These are phyloP conservation scores for Elsinoe arachidis DNA, from an alignment of 2,329 filamentous ascomycete species.

Conservation along the genomic window DNA sequence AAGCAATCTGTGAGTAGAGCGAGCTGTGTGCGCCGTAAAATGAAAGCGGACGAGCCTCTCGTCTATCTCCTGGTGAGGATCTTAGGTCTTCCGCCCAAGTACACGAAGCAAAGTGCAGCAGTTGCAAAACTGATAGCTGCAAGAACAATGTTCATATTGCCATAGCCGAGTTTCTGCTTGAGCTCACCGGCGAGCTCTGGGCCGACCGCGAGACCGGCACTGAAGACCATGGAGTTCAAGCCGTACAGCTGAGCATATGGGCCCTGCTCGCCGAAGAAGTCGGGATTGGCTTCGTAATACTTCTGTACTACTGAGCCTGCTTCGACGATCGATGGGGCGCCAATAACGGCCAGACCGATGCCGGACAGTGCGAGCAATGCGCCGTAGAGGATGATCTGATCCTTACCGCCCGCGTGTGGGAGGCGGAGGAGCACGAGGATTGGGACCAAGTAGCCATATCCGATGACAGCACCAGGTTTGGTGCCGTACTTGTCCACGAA, in stretches of 20 bases:
- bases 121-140: conserved; percentile 39
- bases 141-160: conserved; percentile 48
- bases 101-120: conserved; percentile 36
- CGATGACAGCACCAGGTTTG: conserved; percentile 33
- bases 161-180: conserved; percentile 46
- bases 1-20: neutral
- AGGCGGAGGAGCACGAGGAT: conserved; percentile 37
- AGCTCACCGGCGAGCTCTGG: conserved; percentile 48
- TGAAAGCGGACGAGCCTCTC: neutral
- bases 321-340: conserved; percentile 49
- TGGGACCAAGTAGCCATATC: conserved; percentile 37
- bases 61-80: conserved; percentile 12
- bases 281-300: conserved; percentile 47
- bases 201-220: conserved; percentile 50
- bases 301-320: conserved; percentile 46
- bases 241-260: conserved; percentile 60
- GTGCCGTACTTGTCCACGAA: conserved; percentile 39
- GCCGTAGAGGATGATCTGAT: conserved; percentile 39
- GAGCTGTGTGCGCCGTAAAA: neutral
- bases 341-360: conserved; percentile 45
- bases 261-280: conserved; percentile 46
- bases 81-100: conserved; percentile 38
- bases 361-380: conserved; percentile 41
- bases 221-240: conserved; percentile 55
- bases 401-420: conserved; percentile 31